Base-by-base conservation (phyloP, 352 stramenopile genomes). In the Phytophthora agathidicida region DNA sequence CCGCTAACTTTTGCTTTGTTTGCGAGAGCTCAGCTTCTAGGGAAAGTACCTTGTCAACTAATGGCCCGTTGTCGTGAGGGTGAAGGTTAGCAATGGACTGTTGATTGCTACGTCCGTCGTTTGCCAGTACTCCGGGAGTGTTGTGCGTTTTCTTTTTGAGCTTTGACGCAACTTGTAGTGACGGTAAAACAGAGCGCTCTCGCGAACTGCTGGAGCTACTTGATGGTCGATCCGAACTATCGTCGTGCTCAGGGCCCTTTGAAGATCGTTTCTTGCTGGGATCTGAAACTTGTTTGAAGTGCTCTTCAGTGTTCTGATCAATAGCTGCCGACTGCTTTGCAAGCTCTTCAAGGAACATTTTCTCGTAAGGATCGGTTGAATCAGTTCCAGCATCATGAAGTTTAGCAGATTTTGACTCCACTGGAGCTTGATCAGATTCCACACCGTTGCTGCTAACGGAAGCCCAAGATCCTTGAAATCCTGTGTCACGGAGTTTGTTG, bases 261-360 rank as follows among this genome's bases (percentile, higher is more conserved):
- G 26, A 28, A 28, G 20, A 1, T 2, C 31, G 36, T 5, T 39
- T 65, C 23, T 38, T 54, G 17, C 20, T 36, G 20, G 4, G 28
- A n/a, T 33, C 20, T 9, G 5, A 8, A 14, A 10, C 11, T 19
- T 41, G 14, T 23, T 13, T 22, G 24, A 24, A 33, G 16, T 53
- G 13, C 16, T 47, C 44, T 19, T 50, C 11, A 6, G 37, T 28
- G 14, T 36, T 26, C 20, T 3, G 28, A 32, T 67, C 33, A 8
- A 58, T 33, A 33, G 19, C 61, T 19, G 38, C 41, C 16, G 71
- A 75, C 11, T 92, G 82, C 23, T 80, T 89, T 2, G 70, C 77
- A 0, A 94, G 60, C 10, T 94, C 84, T 0, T 74, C 75, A 0
- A 92, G 61, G 44, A 94, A 94, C 35, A 88, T 44, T 51, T 74